Evolutionary conservation across 2,329 filamentous ascomycete species (phyloP), one percentile per base, ranked within the genome.

Genomic region (Penicillium hesseltinei): DNA sequence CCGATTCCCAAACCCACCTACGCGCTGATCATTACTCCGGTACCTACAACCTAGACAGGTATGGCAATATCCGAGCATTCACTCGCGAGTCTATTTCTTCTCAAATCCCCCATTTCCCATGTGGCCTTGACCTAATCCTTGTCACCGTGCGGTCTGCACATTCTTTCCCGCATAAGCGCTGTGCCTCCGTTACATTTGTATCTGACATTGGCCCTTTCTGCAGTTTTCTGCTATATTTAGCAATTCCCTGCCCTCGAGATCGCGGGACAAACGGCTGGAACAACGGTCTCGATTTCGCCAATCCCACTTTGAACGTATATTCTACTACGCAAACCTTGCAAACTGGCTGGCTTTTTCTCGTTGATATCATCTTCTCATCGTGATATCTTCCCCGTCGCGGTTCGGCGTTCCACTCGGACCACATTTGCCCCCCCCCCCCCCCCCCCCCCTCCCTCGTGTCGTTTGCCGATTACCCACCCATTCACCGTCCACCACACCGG

Each of bases 211-310:
- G 64, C 60, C 49, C 61, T 60, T 59, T 61, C 48, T 59, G 54
- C 58, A 65, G 64, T 51, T 59, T 67, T 67, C 65, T 69, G 69
- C 71, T 73, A 73, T 70, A 71, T 69, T 73, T 73, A 73, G 71
- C 65, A 71, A 62, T 60, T 58, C 55, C 58, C 60, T 63, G 45
- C 50, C 59, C 55, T 66, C 61, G 53, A 60, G 46, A 61, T 59
- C 60, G 66, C 65, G 63, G 62, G 60, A 64, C 64, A 35, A 59
- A 56, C 63, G 57, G 52, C 61, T 65, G 59, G 63, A 64, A 60
- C 57, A 63, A 62, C 57, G 46, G 50, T 44, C 57, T 58, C 58
- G 56, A 31, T 51, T 50, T 59, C 44, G 29, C 45, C 35, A 57
- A 49, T 56, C 57, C 35, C 21, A 39, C 40, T 31, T 55, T 53